Evolutionary conservation across 2,329 filamentous ascomycete species (phyloP), one percentile per base, ranked within the genome.

Genomic region (Xylariaceae sp.): DNA sequence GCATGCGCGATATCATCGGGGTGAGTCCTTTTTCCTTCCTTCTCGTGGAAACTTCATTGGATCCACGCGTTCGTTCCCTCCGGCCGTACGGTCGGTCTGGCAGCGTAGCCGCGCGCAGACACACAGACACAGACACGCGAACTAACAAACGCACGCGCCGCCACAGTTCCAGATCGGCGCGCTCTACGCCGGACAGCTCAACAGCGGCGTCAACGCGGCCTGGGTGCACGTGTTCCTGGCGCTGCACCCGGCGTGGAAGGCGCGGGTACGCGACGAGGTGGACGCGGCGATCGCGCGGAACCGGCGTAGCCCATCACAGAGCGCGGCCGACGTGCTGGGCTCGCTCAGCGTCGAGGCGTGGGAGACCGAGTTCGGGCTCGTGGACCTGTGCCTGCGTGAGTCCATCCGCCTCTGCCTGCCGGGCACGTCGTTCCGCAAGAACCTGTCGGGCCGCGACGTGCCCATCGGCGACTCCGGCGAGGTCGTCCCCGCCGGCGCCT

Each of bases 101-200:
- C n/a, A n/a, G n/a, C n/a, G n/a, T n/a, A n/a, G n/a, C n/a, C n/a
- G n/a, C n/a, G n/a, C n/a, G n/a, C n/a, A n/a, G n/a, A n/a, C n/a
- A n/a, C n/a, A n/a, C n/a, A n/a, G n/a, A n/a, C n/a, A 14, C 23
- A 26, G 23, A 26, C 23, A n/a, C 23, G 9, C 23, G 9, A 26
- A 26, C 23, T 26, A 26, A 26, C 23, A 26, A 4, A 4, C 23
- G 23, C 9, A 4, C 23, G 23, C 23, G 23, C 23, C 23, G 4
- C 20, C 44, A 16, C 60, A 79, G 72, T 83, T 84, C 67, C 73
- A 83, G 32, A 70, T 85, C n/a, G 77, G 77, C 12, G 72, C 80
- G 0, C 69, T 86, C 2, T 84, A 82, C 64, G 82, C 82, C 1
- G 82, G 82, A n/a, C 71, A 81, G 32, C 61, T 84, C n/a, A 86